Evolutionary conservation across 805 yeast genomes (phyloP).

Genomic region (Teunomyces barrocoloradensis): DNA sequence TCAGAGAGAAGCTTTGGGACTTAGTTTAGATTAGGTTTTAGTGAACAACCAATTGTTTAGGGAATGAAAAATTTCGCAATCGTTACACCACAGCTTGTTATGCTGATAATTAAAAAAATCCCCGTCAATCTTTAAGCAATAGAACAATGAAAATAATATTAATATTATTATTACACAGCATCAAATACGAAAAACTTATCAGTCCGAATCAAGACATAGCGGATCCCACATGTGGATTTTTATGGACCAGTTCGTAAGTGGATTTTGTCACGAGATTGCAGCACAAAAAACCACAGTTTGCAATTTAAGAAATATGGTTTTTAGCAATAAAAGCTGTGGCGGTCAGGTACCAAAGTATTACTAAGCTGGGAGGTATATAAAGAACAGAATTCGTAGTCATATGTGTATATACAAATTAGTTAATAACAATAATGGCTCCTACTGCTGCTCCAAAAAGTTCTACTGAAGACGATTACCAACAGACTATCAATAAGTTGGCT

Average conservation of each 20-base stretch:
- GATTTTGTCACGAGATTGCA: not conserved
- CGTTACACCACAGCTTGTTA: too few relatives aligned
- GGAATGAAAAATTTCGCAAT: too few relatives aligned
- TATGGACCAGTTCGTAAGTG: not conserved
- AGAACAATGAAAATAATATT: too few relatives aligned
- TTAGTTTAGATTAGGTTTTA: conserved; percentile 18
- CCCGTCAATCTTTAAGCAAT: too few relatives aligned
- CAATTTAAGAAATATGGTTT: not conserved
- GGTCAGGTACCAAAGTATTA: not conserved
- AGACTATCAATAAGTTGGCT: conserved; percentile 15
- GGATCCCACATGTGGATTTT: too few relatives aligned
- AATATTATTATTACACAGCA: too few relatives aligned
- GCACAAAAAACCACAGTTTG: not conserved
- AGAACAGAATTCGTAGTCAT: not conserved
- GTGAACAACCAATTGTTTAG: not conserved
- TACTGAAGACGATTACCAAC: conserved; percentile 12
- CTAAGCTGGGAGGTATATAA: not conserved
- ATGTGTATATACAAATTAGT: not conserved
- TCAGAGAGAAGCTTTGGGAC: conserved; percentile 52
- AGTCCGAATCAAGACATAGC: too few relatives aligned
- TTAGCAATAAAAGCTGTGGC: not conserved
- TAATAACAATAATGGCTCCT: conserved; percentile 2
- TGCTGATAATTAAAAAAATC: too few relatives aligned
- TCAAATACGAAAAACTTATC: too few relatives aligned
- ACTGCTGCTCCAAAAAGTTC: conserved; percentile 5